Evolutionary conservation across 2,329 filamentous ascomycete genomes (phyloP).

Genomic region (Ceratocystis diversiconidia): DNA sequence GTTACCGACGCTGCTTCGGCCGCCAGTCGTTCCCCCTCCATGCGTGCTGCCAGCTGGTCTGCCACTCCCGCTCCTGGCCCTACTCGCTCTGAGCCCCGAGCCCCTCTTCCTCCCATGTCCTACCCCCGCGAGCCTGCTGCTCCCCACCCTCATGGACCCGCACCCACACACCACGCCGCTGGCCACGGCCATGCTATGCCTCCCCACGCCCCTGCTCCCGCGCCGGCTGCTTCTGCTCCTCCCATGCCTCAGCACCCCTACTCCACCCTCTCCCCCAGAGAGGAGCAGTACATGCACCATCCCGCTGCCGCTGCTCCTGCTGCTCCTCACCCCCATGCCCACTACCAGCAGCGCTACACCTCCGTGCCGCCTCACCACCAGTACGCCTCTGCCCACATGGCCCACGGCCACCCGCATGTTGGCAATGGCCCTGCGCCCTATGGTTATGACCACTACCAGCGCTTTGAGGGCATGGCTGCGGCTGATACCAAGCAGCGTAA

Average conservation of each 20-base stretch:
- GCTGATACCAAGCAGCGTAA: constrained; percentile 41
- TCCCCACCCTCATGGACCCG: background rate
- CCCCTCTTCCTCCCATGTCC: constrained; percentile 8
- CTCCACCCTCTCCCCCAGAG: background rate
- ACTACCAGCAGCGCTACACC: constrained; percentile 9
- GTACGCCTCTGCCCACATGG: constrained; percentile 25
- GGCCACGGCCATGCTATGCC: background rate
- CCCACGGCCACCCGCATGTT: constrained; percentile 20
- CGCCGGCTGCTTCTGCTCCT: background rate
- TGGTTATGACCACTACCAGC: constrained; percentile 32
- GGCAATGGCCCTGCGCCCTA: constrained; percentile 32
- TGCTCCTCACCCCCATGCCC: constrained; percentile 23
- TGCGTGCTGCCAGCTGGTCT: constrained; percentile 10
- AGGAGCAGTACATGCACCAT: constrained; percentile 2
- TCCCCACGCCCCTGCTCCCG: background rate
- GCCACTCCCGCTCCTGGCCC: constrained; percentile 2
- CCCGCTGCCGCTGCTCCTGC: constrained; percentile 24
- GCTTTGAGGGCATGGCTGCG: constrained; percentile 28
- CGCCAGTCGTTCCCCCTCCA: constrained; percentile 10
- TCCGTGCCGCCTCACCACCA: constrained; percentile 24
- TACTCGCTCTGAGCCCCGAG: constrained; percentile 3
- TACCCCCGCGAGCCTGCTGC: constrained; percentile 8
- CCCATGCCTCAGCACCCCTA: background rate
- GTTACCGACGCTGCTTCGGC: constrained; percentile 9
- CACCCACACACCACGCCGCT: background rate